phyloP scores from a whole-genome alignment of 2,329 filamentous ascomycete genomes.

The Aspergillus sp. region DNA sequence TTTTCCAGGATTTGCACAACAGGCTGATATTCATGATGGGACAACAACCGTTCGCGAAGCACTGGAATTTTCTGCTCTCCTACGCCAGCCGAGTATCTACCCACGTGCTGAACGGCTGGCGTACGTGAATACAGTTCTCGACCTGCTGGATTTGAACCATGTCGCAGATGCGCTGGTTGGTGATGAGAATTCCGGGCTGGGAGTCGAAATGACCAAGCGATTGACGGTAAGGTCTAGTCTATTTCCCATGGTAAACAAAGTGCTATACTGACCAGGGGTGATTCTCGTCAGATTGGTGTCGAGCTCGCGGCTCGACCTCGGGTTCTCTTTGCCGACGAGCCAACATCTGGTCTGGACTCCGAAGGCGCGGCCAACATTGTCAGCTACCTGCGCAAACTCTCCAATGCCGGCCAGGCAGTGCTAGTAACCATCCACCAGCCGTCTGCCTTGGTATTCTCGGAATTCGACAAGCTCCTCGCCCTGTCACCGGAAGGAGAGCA shows the following conservation, averaged over 20 bases:
- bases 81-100: constrained; percentile 50
- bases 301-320: constrained; percentile 52
- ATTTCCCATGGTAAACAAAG: no score
- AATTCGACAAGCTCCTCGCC: constrained; percentile 57
- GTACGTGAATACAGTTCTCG: constrained; percentile 57
- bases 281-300: no score
- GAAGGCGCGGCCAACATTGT: constrained; percentile 51
- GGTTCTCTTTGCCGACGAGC: constrained; percentile 54
- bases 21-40: constrained; percentile 56
- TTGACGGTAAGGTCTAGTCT: constrained; percentile 38
- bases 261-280: constrained; percentile 5
- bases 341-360: constrained; percentile 55
- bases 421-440: constrained; percentile 61
- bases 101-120: constrained; percentile 51
- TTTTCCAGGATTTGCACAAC: no score
- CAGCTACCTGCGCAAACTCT: constrained; percentile 57
- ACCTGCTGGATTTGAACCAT: constrained; percentile 54
- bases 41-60: constrained; percentile 57
- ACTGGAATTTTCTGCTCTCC: constrained; percentile 52
- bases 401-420: constrained; percentile 57
- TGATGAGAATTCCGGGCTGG: no score
- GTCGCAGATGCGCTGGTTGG: constrained; percentile 54
- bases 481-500: constrained; percentile 57
- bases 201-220: no score
- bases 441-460: constrained; percentile 55